Evolutionary conservation across 352 stramenopile species (phyloP).

Genomic region (Pythium volutum): DNA sequence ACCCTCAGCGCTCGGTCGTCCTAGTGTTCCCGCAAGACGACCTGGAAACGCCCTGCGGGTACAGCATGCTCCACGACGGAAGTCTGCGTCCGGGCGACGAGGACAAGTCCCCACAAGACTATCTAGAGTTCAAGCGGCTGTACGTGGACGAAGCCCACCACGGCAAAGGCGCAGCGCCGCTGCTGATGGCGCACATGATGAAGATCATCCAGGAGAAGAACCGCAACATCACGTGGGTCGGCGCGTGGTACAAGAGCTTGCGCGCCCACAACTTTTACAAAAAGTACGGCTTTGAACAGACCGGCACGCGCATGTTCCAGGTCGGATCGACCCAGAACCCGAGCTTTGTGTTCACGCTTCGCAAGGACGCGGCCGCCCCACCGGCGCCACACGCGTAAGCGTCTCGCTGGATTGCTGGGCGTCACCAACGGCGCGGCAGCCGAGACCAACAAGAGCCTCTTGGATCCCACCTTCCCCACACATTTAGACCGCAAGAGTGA

Average conservation of each 20-base stretch:
- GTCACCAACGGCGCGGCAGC: too few species aligned
- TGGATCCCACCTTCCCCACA: too few species aligned
- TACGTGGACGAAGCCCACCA: conserved; percentile 33
- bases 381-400: background rate
- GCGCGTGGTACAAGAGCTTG: conserved; percentile 28
- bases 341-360: background rate
- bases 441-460: too few species aligned
- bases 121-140: conserved; percentile 33
- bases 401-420: too few species aligned
- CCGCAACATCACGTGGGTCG: conserved; percentile 29
- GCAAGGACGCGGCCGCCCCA: background rate
- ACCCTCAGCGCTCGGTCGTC: conserved; percentile 23
- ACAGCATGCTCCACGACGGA: conserved; percentile 25
- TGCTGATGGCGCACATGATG: conserved; percentile 31
- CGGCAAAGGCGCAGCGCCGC: conserved; percentile 25
- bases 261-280: conserved; percentile 34
- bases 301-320: conserved; percentile 27
- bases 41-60: conserved; percentile 15
- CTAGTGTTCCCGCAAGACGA: conserved; percentile 22
- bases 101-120: conserved; percentile 8
- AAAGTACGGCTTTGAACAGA: conserved; percentile 32
- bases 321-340: conserved; percentile 13
- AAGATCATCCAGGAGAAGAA: conserved; percentile 20
- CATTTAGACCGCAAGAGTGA: too few species aligned
- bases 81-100: conserved; percentile 28